These are phyloP conservation scores for Rubroboletus satanas DNA, from an alignment of 768 basidiomycete genomes.

Conservation along the genomic window DNA sequence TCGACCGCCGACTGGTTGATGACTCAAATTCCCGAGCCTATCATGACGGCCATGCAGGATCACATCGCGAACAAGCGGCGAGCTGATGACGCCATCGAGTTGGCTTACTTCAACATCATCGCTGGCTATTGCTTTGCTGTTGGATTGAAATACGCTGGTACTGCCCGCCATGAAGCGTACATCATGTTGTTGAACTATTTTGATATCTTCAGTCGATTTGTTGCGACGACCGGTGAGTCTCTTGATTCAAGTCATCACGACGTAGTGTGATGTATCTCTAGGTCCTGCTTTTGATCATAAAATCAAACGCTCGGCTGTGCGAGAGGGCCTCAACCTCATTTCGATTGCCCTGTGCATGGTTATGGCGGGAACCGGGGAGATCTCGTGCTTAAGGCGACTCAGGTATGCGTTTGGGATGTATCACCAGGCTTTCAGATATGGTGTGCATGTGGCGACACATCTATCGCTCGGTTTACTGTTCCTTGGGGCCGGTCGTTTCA, in stretches of 20 bases:
- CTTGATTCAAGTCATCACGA: background rate
- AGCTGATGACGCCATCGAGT: conserved; percentile 69
- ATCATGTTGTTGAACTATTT: conserved; percentile 75
- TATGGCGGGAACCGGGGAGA: conserved; percentile 96
- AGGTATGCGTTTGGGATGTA: conserved; percentile 89
- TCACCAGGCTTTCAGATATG: conserved; percentile 73
- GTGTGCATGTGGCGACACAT: conserved; percentile 86
- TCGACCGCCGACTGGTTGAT: conserved; percentile 73
- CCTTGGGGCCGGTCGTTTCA: conserved; percentile 89
- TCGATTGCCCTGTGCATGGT: conserved; percentile 86
- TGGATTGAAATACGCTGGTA: conserved; percentile 91
- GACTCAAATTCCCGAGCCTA: conserved; percentile 64
- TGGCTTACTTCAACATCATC: conserved; percentile 89
- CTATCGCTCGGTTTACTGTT: conserved; percentile 89
- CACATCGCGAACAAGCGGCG: conserved; percentile 41
- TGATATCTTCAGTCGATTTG: conserved; percentile 71
- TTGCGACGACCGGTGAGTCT: conserved; percentile 61
- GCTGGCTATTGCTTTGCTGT: conserved; percentile 90
- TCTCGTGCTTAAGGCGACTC: conserved; percentile 81
- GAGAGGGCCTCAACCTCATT: conserved; percentile 85
- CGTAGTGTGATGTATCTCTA: conserved; percentile 26
- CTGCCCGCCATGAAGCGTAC: conserved; percentile 87
- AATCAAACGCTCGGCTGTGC: conserved; percentile 81
- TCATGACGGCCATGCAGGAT: conserved; percentile 57
- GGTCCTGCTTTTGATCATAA: conserved; percentile 81